Conservation (phyloP, 805 yeast species). For the Candida dajiaensis region DNA sequence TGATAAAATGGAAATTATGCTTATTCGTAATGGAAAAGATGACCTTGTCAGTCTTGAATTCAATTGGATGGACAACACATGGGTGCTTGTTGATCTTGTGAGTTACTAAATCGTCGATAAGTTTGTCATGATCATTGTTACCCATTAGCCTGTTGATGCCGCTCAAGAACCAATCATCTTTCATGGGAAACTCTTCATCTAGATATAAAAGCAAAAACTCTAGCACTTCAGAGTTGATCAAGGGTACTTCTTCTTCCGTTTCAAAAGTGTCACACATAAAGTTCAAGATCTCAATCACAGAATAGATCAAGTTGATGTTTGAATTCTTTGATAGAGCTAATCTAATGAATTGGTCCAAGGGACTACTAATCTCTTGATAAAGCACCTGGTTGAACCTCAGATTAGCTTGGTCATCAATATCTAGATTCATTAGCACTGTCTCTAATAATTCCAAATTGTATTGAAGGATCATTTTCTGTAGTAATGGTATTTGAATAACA, state of each 20-base stretch:
- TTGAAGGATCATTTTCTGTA: conserved; percentile 45
- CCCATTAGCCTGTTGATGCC: conserved; percentile 54
- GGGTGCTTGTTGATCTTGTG: conserved; percentile 7
- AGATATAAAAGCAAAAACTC: conserved; percentile 31
- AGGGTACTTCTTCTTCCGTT: conserved; percentile 9
- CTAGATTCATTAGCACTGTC: conserved; percentile 25
- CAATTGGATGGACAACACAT: conserved; percentile 12
- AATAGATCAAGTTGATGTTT: conserved; percentile 45
- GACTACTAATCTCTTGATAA: not conserved
- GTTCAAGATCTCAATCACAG: conserved; percentile 47
- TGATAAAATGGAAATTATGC: conserved; percentile 40
- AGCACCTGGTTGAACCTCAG: conserved; percentile 2
- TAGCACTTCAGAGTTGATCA: conserved; percentile 13
- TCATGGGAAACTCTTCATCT: conserved; percentile 35
- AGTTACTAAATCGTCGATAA: conserved; percentile 40
- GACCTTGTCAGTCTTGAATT: not conserved
- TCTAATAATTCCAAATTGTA: conserved; percentile 56
- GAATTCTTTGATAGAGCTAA: conserved; percentile 44
- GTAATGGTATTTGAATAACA: conserved; percentile 38
- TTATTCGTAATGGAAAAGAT: conserved; percentile 20
- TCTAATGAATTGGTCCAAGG: conserved; percentile 27
- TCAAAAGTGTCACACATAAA: conserved; percentile 30
- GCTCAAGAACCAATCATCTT: conserved; percentile 37
- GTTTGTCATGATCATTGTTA: conserved; percentile 37
- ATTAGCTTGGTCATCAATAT: conserved; percentile 6